Evolutionary conservation across 1,284 basidiomycete genomes (phyloP), one percentile per base, ranked within the genome.

Genomic region (Crucibulum parvulum): DNA sequence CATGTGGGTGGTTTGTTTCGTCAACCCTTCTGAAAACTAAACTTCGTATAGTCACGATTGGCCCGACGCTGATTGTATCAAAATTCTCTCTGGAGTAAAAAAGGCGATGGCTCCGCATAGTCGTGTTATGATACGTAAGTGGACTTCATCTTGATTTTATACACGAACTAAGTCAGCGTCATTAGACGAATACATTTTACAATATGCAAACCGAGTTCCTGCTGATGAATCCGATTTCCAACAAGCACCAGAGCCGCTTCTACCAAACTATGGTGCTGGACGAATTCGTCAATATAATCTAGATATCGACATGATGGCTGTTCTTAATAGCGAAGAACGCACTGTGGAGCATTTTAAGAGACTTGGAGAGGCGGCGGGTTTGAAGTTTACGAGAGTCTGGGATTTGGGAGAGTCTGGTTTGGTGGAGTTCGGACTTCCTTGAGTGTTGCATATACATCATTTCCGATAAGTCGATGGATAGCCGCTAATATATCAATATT

Each of bases 81-180:
- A 58, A 18, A 75, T 78, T 18, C 70, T 78, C 7, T 62, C 57
- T 8, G 69, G 69, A 35, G 65, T 78, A 18, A 66, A 71, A 4
- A 65, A 66, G 43, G 72, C 65, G 4, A 71, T 75, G 62, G 65
- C 60, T 31, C 69, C 70, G 9, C 43, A 66, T 35, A 75, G 75
- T 54, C 66, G 72, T 1, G 53, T 78, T 5, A 65, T 78, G 11
- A 66, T 78, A 37, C 76, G 75, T 76, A 48, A 58, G 68, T 67
- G 16, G 38, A 34, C 3, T 39, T 47, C 53, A 18, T n/a, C 35
- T 43, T 35, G 58, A n/a, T 37, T 24, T 69, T 62, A 67, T 47
- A 65, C 67, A 41, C 66, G 66, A 24, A 53, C 65, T 2, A 38
- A 68, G 37, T 8, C 16, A 24, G 24, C 13, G 5, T 45, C 41